Evolutionary conservation across 306 rosid species (phyloP).

Genomic region (Quercus mongolica): DNA sequence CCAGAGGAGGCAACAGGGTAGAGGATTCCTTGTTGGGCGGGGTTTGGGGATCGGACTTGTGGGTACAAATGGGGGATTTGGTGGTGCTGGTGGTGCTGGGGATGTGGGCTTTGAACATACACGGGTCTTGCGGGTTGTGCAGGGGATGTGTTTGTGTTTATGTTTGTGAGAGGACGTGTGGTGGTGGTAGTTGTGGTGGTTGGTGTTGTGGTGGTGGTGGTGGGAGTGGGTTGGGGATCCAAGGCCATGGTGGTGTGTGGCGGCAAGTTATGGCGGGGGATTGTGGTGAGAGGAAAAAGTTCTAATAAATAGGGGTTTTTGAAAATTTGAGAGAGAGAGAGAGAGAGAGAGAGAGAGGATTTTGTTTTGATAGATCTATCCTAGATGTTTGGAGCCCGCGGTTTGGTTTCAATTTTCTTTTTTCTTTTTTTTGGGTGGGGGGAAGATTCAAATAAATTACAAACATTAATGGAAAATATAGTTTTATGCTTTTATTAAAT

Average conservation of each 20-base stretch:
- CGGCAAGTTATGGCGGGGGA: constrained; percentile 13
- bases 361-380: too few relatives aligned
- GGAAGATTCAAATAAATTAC: too few relatives aligned
- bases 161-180: constrained; percentile 18
- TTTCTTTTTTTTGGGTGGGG: too few relatives aligned
- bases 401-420: too few relatives aligned
- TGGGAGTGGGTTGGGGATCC: neutral
- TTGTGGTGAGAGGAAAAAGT: too few relatives aligned
- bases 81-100: constrained; percentile 27
- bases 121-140: constrained; percentile 29
- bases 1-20: constrained; percentile 62
- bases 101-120: constrained; percentile 31
- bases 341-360: too few relatives aligned
- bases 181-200: neutral
- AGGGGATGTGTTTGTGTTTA: neutral
- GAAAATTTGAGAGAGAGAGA: too few relatives aligned
- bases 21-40: constrained; percentile 29
- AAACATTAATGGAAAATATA: neutral
- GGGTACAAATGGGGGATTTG: constrained; percentile 28
- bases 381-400: too few relatives aligned
- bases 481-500: too few relatives aligned
- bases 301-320: too few relatives aligned
- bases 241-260: neutral
- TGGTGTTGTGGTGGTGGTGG: too few relatives aligned
- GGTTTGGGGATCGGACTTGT: constrained; percentile 31